Conservation (phyloP, 208 protist genomes). For the Wallacemonas sp. region DNA sequence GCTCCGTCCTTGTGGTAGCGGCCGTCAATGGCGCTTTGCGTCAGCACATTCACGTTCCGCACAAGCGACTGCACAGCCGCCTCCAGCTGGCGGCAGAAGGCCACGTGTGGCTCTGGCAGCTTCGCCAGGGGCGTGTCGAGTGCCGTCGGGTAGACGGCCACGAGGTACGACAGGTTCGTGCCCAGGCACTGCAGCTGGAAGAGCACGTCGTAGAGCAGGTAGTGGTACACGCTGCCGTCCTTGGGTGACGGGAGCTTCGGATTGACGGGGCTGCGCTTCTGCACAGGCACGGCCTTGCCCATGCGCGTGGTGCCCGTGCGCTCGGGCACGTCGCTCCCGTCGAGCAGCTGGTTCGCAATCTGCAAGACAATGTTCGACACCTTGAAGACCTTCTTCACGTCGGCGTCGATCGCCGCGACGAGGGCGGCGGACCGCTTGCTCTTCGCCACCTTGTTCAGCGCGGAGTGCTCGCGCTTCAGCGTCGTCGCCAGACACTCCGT, state of each 20-base stretch:
- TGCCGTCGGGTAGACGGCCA: conserved; percentile 46
- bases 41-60: conserved; percentile 74
- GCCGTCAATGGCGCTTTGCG: conserved; percentile 77
- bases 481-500: conserved; percentile 60
- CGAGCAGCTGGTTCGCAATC: conserved; percentile 64
- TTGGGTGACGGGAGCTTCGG: conserved; percentile 54
- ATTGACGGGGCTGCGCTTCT: conserved; percentile 70
- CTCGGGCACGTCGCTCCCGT: conserved; percentile 28
- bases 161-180: conserved; percentile 68
- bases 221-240: conserved; percentile 61
- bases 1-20: conserved; percentile 29
- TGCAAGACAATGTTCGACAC: conserved; percentile 84
- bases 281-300: conserved; percentile 18
- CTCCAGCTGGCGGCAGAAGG: conserved; percentile 59
- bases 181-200: conserved; percentile 86
- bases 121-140: conserved; percentile 60
- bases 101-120: conserved; percentile 56
- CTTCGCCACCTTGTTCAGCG: conserved; percentile 42
- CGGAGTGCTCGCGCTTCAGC: conserved; percentile 62
- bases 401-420: conserved; percentile 29
- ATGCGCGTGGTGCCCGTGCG: conserved; percentile 35
- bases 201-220: conserved; percentile 78
- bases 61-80: conserved; percentile 60
- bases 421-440: conserved; percentile 24
- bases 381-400: conserved; percentile 51